These are phyloP conservation scores for Yamadazyma akitaensis DNA, from an alignment of 805 yeast genomes.

Conservation along the genomic window DNA sequence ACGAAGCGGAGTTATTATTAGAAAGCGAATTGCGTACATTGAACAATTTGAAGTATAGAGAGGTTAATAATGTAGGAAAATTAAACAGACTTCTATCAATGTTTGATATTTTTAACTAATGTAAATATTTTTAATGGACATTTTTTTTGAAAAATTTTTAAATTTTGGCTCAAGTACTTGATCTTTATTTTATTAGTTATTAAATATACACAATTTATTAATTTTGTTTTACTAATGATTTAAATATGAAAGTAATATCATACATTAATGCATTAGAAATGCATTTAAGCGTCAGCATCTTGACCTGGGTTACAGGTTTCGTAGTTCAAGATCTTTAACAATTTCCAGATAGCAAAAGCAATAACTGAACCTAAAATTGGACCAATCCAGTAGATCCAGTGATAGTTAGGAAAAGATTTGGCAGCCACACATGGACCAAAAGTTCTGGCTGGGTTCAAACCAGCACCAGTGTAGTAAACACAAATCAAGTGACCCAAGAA, in stretches of 20 bases:
- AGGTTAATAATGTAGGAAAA: conserved; percentile 52
- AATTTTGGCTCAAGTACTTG: too few relatives aligned
- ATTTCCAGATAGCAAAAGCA: conserved; percentile 65
- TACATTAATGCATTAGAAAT: not conserved
- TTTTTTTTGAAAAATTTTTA: too few relatives aligned
- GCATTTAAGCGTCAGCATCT: conserved; percentile 48
- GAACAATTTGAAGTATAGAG: conserved; percentile 55
- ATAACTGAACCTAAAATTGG: conserved; percentile 70
- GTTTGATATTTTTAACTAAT: conserved; percentile 18
- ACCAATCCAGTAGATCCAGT: conserved; percentile 94
- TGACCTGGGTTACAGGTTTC: conserved; percentile 62
- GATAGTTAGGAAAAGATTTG: conserved; percentile 71
- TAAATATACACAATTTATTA: not conserved
- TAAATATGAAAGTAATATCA: too few relatives aligned
- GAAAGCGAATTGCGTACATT: conserved; percentile 74
- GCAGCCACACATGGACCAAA: conserved; percentile 81
- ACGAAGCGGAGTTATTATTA: conserved; percentile 69
- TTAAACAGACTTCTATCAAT: conserved; percentile 57
- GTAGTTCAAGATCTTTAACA: conserved; percentile 63
- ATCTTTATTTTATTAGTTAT: not conserved
- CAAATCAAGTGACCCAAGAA: conserved; percentile 79
- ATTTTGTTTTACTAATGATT: too few relatives aligned
- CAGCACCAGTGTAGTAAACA: conserved; percentile 86
- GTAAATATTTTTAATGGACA: not conserved
- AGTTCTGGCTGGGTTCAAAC: conserved; percentile 87